Conservation (phyloP, 179 eudicot genomes). For the Camellia oleifera region DNA sequence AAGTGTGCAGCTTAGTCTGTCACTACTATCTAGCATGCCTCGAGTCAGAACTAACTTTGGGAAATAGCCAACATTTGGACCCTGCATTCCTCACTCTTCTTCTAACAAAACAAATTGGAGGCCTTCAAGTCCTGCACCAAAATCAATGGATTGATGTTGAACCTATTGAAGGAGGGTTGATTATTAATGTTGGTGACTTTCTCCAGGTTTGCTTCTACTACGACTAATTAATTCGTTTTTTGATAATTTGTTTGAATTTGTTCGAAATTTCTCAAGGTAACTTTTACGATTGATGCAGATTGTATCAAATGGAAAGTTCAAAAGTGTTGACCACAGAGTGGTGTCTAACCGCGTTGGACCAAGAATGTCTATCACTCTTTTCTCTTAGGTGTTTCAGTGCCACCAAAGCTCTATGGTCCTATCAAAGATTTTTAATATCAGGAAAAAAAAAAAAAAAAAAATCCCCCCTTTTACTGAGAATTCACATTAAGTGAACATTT, state of each 20-base stretch:
- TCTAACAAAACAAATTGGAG: constrained; percentile 24
- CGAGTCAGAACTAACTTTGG: constrained; percentile 27
- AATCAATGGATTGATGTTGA: constrained; percentile 25
- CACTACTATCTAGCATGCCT: constrained; percentile 30
- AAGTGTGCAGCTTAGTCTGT: not conserved
- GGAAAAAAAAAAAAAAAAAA: not conserved
- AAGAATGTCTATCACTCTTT: constrained; percentile 24
- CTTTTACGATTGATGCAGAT: constrained; percentile 1
- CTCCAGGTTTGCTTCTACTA: constrained; percentile 14
- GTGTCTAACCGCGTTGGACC: constrained; percentile 13
- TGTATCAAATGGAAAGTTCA: constrained; percentile 22
- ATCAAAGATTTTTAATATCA: constrained; percentile 20
- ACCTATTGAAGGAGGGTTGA: constrained; percentile 20
- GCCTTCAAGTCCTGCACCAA: constrained; percentile 26
- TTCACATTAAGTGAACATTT: not conserved
- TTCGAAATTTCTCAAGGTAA: no score
- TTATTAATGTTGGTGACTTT: constrained; percentile 30
- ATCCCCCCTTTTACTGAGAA: constrained; percentile 19
- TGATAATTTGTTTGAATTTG: no score
- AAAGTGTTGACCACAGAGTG: constrained; percentile 26
- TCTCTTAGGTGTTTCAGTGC: constrained; percentile 4
- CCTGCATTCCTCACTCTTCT: constrained; percentile 23
- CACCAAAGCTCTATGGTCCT: constrained; percentile 18
- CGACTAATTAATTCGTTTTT: no score
- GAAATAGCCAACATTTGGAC: constrained; percentile 23